Evolutionary conservation across 495 filamentous ascomycete species (phyloP).

Genomic region (Aspergillus conjunctus): DNA sequence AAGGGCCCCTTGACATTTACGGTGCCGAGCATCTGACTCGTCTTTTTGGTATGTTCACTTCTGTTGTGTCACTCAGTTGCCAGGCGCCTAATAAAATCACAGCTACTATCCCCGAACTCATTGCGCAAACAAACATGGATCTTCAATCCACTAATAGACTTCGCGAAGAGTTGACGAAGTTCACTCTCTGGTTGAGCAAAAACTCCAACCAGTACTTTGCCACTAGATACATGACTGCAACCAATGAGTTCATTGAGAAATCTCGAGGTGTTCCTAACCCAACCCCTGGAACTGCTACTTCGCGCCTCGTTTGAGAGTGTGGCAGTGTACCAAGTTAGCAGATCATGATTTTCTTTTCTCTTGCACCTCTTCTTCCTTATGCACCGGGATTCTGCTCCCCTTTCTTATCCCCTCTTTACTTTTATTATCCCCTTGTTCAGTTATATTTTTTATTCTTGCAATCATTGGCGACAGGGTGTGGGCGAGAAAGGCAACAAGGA

Average conservation of each 20-base stretch:
- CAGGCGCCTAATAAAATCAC: slow-evolving; percentile 16
- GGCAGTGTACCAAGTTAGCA: neutral
- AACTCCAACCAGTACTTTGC: slow-evolving; percentile 75
- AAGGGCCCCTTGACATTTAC: slow-evolving; percentile 75
- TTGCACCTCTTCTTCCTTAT: neutral
- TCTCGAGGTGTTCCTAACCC: slow-evolving; percentile 40
- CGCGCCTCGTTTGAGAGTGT: slow-evolving; percentile 29
- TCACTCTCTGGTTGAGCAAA: slow-evolving; percentile 77
- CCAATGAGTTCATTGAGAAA: slow-evolving; percentile 62
- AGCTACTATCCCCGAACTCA: slow-evolving; percentile 91
- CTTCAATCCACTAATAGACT: slow-evolving; percentile 81
- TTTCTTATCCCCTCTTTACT: neutral
- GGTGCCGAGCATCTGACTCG: slow-evolving; percentile 89
- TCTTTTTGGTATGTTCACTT: slow-evolving; percentile 69
- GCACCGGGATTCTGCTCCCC: neutral
- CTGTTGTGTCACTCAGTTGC: slow-evolving; percentile 8
- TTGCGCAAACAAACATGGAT: slow-evolving; percentile 98
- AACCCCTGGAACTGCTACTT: slow-evolving; percentile 33
- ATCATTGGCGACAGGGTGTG: neutral
- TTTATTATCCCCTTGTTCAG: slow-evolving; percentile 10
- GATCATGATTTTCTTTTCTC: neutral
- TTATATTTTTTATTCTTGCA: slow-evolving; percentile 14
- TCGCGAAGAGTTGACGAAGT: slow-evolving; percentile 80
- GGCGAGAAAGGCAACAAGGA: slow-evolving; percentile 1
- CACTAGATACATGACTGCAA: slow-evolving; percentile 70